A percentile compares a stretch with the other conserved stretches of the same genome.
These are phyloP conservation scores for Pestalotiopsis sp. DNA, from an alignment of 2,329 filamentous ascomycete genomes.

Conservation along the genomic window DNA sequence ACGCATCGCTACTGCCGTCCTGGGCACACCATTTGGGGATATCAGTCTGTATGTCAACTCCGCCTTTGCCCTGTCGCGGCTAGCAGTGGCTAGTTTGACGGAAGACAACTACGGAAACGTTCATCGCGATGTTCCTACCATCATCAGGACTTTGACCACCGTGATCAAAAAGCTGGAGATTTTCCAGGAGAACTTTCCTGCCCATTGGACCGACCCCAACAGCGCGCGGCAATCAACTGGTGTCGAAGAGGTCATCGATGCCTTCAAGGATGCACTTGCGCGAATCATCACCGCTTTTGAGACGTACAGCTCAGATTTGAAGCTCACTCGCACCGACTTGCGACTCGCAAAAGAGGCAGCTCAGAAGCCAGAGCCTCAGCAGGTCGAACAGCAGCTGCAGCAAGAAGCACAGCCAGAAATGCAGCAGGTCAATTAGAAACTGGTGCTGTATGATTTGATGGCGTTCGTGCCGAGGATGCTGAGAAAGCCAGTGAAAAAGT, in stretches of 20 bases:
- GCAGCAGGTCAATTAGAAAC: constrained; percentile 30
- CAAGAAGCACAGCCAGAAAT: constrained; percentile 25
- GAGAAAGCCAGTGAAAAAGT: neutral
- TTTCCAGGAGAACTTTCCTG: constrained; percentile 58
- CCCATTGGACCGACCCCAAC: constrained; percentile 79
- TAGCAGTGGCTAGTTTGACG: constrained; percentile 71
- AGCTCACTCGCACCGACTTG: constrained; percentile 70
- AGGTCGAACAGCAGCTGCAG: neutral
- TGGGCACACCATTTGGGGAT: constrained; percentile 74
- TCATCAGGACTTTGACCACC: constrained; percentile 71
- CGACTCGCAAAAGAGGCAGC: constrained; percentile 69
- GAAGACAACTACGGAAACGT: constrained; percentile 88
- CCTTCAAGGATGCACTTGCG: constrained; percentile 64
- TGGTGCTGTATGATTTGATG: neutral
- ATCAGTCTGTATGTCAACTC: constrained; percentile 69
- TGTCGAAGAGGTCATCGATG: constrained; percentile 68
- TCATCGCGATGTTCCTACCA: constrained; percentile 73
- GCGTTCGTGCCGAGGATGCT: neutral
- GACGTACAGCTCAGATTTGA: constrained; percentile 69
- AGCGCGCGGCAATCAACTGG: constrained; percentile 58
- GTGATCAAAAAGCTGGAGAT: constrained; percentile 69
- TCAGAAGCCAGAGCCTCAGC: constrained; percentile 20
- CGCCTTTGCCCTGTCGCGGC: constrained; percentile 64
- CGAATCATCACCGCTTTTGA: constrained; percentile 72
- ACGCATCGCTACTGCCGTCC: constrained; percentile 64